A percentile compares a stretch with the other conserved stretches of the same genome.
Evolutionary conservation across 2,329 filamentous ascomycete species (phyloP).

Genomic region (Zasmidium angulare): DNA sequence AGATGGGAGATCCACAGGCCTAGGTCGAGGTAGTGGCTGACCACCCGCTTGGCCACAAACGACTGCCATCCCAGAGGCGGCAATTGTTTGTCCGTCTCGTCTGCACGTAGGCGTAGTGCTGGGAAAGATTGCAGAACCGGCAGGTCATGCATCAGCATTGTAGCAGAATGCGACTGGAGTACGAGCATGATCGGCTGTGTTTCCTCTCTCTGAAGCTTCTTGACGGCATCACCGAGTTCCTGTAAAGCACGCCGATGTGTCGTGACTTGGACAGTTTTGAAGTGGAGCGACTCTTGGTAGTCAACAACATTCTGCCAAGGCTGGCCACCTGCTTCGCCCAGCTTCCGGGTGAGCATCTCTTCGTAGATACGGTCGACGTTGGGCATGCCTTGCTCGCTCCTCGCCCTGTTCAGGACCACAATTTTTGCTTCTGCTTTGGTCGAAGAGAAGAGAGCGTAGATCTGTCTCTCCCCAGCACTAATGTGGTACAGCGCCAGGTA

Average conservation of each 20-base stretch:
- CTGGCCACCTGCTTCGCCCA: conserved; percentile 65
- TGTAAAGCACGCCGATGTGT: conserved; percentile 86
- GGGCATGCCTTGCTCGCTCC: conserved; percentile 80
- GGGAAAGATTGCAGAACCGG: conserved; percentile 82
- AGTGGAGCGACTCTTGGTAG: conserved; percentile 82
- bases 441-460: conserved; percentile 92
- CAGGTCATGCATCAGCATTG: conserved; percentile 79
- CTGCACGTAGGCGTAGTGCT: conserved; percentile 75
- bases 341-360: conserved; percentile 68
- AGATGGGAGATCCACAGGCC: conserved; percentile 89
- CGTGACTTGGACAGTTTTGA: conserved; percentile 84
- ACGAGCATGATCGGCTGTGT: conserved; percentile 77
- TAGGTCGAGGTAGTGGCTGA: conserved; percentile 89
- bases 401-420: conserved; percentile 79
- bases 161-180: conserved; percentile 83
- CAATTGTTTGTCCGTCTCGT: conserved; percentile 79
- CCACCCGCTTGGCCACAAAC: conserved; percentile 80
- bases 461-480: conserved; percentile 82
- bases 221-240: conserved; percentile 82
- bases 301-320: conserved; percentile 78
- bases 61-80: conserved; percentile 93
- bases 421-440: conserved; percentile 77
- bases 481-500: conserved; percentile 95
- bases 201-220: conserved; percentile 87
- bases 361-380: conserved; percentile 87